Base-by-base conservation (phyloP, 2,329 filamentous ascomycete species). In the Colletotrichum gloeosporioides region DNA sequence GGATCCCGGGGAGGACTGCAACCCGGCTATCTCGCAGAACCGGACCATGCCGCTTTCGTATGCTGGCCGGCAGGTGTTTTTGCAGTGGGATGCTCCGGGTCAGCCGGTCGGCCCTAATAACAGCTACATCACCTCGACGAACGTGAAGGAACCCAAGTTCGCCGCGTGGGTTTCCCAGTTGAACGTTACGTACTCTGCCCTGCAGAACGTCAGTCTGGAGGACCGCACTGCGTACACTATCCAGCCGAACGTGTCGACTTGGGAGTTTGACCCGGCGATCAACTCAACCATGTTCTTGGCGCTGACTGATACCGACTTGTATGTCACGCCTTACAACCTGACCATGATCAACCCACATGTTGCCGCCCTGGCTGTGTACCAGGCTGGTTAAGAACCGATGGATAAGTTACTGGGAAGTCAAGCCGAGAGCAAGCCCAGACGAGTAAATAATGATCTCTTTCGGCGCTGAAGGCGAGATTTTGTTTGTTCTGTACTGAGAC, bases 231-330 rank as follows among this genome's bases (percentile, higher is more conserved):
- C 93, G 0, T 93, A 88, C 82, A 95, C 95, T 0, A 91, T 93
- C 77, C 95, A 98, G 87, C 95, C 95, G 1, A 90, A 94, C 78
- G 87, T 90, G 8, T 90, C 91, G 49, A 93, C 94, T 0, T 97
- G 89, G 81, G 87, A 89, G 75, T 91, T 92, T 1, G 93, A 96
- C 71, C 93, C 93, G 1, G 90, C 91, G 2, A 88, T 94, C 67
- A 97, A 97, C 79, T 93, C 91, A 0, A 97, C 95, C 6, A 94
- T 96, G 85, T 97, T 96, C 82, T 86, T 98, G 63, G 93, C 92
- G 0, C 82, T 98, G 13, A 96, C 95, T 0, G 95, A 96, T 80
- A 82, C 83, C 0, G 90, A 96, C 78, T 79, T 93, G 0, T 92
- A 88, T 77, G 88, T 96, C 4, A 96, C 95, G 9, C 93, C 95